Base-by-base conservation (phyloP, 805 yeast genomes). In the Starmera dryadoides region DNA sequence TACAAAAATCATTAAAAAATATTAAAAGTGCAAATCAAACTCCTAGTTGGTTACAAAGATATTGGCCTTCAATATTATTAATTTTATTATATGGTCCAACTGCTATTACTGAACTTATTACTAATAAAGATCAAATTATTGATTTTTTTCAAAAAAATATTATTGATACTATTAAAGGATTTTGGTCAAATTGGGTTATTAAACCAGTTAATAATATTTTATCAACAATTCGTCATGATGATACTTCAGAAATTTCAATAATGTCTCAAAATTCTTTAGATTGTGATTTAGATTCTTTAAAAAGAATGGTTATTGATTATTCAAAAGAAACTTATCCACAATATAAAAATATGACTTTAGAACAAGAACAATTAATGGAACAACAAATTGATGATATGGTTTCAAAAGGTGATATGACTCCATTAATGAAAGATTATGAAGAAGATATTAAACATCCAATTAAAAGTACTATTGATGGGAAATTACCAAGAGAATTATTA, bases 231-330 rank as follows among this genome's bases (percentile, higher is more conserved):
- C 71, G 93, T 38, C 93, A 86, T 58, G 97, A 89, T 55, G 82
- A 83, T 14, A 67, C 69, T 29, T 75, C 81, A 2, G 75, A 80
- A 42, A 75, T 88, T 33, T 83, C 95, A 0, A 73, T 88, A 18
- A 79, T 86, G 61, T 78, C 91, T 3, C 82, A 83, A 55, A 82
- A 84, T 39, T 82, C 95, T 2, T 66, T 93, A 15, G 71, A 74
- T 29, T 76, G 93, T 1, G 97, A 89, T 50, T 64, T 87, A 47
- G 76, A 78, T 34, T 83, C 95, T 2, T 68, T 91, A 38, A 88
- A 87, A 53, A 61, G 96, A 41, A 91, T 91, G 98, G 86, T 87
- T 2, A 65, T 79, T 16, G 93, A 85, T 38, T 86, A 81, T 54
- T 71, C 75, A 1, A 38, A 58, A 2, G 79, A 75, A 36, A 58